Conservation (phyloP, 164 flowering plant genomes). For the Dillenia turbinata region DNA sequence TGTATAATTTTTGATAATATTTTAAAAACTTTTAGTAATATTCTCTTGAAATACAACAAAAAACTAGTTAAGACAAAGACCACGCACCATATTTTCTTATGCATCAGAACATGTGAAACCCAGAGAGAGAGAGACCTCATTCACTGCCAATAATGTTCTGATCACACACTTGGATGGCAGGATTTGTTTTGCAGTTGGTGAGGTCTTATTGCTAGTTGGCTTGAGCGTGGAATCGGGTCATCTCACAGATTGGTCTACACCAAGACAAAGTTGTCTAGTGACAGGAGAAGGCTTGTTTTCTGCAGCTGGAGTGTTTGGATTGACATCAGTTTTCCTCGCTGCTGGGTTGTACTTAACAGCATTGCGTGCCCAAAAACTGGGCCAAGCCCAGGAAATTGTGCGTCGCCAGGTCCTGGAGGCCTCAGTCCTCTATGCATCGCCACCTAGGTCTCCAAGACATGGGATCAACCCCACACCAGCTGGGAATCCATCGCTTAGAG, state of each 20-base stretch:
- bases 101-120: too few relatives aligned
- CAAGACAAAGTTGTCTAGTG: conserved; percentile 52
- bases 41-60: too few relatives aligned
- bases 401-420: conserved; percentile 47
- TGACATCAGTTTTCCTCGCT: conserved; percentile 62
- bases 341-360: conserved; percentile 68
- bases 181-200: conserved; percentile 72
- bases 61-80: too few relatives aligned
- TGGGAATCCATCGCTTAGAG: conserved; percentile 21
- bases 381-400: conserved; percentile 36
- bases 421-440: conserved; percentile 54
- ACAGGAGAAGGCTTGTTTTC: conserved; percentile 58
- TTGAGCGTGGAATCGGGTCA: conserved; percentile 88
- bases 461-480: conserved; percentile 11
- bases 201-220: conserved; percentile 67
- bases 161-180: conserved; percentile 24
- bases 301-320: conserved; percentile 68
- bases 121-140: too few relatives aligned
- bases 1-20: too few relatives aligned
- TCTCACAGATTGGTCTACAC: conserved; percentile 48
- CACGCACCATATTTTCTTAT: too few relatives aligned
- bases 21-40: too few relatives aligned
- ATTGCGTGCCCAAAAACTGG: conserved; percentile 40
- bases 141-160: not conserved
- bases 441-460: conserved; percentile 44